Conservation (phyloP, 2,329 filamentous ascomycete species). For the Rugonectria rugulosa region DNA sequence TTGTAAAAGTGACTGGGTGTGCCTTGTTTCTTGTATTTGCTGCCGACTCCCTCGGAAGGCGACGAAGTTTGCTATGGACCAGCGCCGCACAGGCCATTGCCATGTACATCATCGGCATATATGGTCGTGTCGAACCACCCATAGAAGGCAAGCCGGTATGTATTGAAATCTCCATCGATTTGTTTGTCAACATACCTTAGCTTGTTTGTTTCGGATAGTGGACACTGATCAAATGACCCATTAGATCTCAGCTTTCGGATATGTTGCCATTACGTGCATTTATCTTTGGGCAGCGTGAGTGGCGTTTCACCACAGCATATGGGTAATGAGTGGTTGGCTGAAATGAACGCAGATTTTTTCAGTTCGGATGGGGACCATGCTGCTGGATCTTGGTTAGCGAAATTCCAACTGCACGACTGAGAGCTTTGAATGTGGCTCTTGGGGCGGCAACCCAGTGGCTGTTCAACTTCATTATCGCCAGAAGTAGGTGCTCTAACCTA, state of each 20-base stretch:
- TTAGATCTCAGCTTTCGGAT: constrained; percentile 69
- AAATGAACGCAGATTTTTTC: constrained; percentile 61
- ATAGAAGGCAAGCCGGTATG: constrained; percentile 55
- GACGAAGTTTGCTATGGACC: constrained; percentile 68
- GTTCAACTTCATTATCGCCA: constrained; percentile 77
- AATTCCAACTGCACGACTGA: constrained; percentile 71
- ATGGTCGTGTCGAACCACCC: constrained; percentile 69
- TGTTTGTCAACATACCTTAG: too few relatives aligned
- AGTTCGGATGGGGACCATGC: constrained; percentile 74
- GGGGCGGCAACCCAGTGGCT: constrained; percentile 76
- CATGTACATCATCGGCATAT: constrained; percentile 77
- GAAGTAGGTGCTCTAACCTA: constrained; percentile 46
- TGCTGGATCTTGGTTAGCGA: constrained; percentile 77
- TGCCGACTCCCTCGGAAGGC: constrained; percentile 62
- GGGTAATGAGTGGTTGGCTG: background rate
- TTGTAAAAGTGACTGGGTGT: constrained; percentile 73
- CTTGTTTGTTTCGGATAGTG: too few relatives aligned
- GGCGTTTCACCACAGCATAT: background rate
- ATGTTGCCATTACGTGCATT: constrained; percentile 74
- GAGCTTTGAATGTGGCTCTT: constrained; percentile 72
- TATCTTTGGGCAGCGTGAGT: constrained; percentile 70
- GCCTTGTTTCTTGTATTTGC: constrained; percentile 70
- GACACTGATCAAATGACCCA: background rate
- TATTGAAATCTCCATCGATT: background rate
- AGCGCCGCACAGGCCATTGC: constrained; percentile 66